Evolutionary conservation across 2,329 filamentous ascomycete genomes (phyloP).

Genomic region (Tolypocladium sp.): DNA sequence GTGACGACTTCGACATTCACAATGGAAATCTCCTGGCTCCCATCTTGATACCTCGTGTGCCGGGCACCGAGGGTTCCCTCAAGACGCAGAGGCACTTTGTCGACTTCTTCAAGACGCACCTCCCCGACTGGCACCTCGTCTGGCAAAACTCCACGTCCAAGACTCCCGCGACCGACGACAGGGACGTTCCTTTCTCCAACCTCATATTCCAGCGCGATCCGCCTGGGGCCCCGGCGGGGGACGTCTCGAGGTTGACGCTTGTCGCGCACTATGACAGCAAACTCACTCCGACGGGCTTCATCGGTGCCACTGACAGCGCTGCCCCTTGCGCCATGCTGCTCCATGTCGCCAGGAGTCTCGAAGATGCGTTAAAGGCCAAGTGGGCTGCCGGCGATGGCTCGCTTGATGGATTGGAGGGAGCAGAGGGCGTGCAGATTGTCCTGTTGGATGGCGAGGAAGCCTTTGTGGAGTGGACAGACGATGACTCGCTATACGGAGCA

Average conservation of each 20-base stretch:
- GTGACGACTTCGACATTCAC: conserved; percentile 69
- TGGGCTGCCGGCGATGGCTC: conserved; percentile 66
- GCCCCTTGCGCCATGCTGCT: conserved; percentile 91
- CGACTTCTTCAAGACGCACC: conserved; percentile 64
- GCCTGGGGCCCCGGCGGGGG: conserved; percentile 65
- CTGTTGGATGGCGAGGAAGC: conserved; percentile 93
- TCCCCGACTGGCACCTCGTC: conserved; percentile 71
- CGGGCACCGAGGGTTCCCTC: conserved; percentile 68
- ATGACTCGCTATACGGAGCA: conserved; percentile 82
- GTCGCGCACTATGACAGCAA: conserved; percentile 94
- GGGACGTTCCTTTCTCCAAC: conserved; percentile 74
- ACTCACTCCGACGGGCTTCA: conserved; percentile 70
- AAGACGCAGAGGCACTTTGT: conserved; percentile 74
- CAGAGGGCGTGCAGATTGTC: conserved; percentile 79
- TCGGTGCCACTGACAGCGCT: conserved; percentile 89
- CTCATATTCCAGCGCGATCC: conserved; percentile 82
- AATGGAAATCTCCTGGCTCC: conserved; percentile 71
- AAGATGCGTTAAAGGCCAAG: conserved; percentile 69
- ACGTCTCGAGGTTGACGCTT: conserved; percentile 73
- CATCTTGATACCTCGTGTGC: conserved; percentile 79
- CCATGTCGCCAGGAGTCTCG: conserved; percentile 73
- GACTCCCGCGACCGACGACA: conserved; percentile 65
- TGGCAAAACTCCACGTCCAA: conserved; percentile 86
- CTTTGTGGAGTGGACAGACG: conserved; percentile 68
- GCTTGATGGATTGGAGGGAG: conserved; percentile 54